Base-by-base conservation (phyloP, 148 eudicot genomes). In the Fallopia convolvulus region DNA sequence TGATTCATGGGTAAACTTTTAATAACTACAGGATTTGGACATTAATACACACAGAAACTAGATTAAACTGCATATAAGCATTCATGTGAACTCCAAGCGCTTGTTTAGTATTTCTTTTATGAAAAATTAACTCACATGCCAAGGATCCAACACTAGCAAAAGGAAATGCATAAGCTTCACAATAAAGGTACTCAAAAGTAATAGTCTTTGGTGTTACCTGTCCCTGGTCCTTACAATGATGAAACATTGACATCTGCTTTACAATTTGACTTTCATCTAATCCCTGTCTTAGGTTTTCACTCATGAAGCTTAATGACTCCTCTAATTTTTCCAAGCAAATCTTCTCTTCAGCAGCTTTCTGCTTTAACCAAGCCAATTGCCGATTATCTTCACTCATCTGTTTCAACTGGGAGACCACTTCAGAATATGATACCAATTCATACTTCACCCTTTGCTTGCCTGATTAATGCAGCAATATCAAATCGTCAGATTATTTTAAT, bases 341-440 rank as follows among this genome's bases (percentile, higher is more conserved):
- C 74, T 86, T 85, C 73, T 86, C 91, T 56, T 87, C 86, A 6
- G 80, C 89, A 26, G 78, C 87, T 81, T 75, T 89, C 63, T 85
- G 77, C 83, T 88, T 94, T 65, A 79, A 85, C 86, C 84, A 87
- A 5, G 76, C 36, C 17, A 94, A 81, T 48, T 85, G 89, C 52
- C 92, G 95, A 73, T 90, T 92, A 32, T 94, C 97, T 83, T 92
- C 95, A 61, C 80, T 83, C 97, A 94, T 92, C 68, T 88, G 94
- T 76, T 81, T 86, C 82, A 90, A 53, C 18, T 79, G 89, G 26
- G 41, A 76, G 0, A 91, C 87, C 9, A 93, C 94, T 81, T 88
- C 97, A 11, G 81, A 80, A 74, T 91, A 89, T 11, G 98, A 89
- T 63, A 77, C 82, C 79, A 84, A 75, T 55, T 91, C 97, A 81